These are phyloP conservation scores for Canavalia gladiata DNA, from an alignment of 306 rosid genomes.

Conservation along the genomic window DNA sequence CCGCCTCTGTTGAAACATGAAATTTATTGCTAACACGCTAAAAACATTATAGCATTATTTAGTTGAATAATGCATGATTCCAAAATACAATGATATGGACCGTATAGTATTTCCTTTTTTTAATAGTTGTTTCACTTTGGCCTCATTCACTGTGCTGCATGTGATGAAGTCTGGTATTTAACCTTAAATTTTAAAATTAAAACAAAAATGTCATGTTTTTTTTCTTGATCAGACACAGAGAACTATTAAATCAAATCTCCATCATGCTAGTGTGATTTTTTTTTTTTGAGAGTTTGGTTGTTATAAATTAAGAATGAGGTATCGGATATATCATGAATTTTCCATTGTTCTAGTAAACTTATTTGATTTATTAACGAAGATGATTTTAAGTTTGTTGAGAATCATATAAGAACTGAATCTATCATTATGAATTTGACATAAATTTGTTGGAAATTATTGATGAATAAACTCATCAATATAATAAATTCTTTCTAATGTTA, in stretches of 20 bases:
- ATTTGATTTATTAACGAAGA: neutral
- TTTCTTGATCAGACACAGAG: neutral
- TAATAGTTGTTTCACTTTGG: neutral
- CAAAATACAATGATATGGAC: neutral
- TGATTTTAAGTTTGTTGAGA: neutral
- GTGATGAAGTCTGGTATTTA: neutral
- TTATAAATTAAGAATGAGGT: neutral
- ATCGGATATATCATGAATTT: neutral
- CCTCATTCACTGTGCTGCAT: neutral
- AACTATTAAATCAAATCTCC: neutral
- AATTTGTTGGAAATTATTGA: neutral
- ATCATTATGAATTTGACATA: neutral
- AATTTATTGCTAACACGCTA: conserved; percentile 1
- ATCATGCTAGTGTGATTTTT: neutral
- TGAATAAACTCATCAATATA: neutral
- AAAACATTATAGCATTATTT: neutral
- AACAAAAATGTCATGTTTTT: neutral
- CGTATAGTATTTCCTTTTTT: neutral
- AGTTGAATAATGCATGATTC: neutral
- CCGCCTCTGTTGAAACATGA: neutral
- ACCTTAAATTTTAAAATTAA: neutral
- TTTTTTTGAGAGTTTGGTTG: neutral
- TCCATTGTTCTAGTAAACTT: neutral
- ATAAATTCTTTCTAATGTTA: neutral
- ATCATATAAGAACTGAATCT: conserved; percentile 11